These are phyloP conservation scores for Penicillium decumbens DNA, from an alignment of 2,329 filamentous ascomycete species.

Conservation along the genomic window DNA sequence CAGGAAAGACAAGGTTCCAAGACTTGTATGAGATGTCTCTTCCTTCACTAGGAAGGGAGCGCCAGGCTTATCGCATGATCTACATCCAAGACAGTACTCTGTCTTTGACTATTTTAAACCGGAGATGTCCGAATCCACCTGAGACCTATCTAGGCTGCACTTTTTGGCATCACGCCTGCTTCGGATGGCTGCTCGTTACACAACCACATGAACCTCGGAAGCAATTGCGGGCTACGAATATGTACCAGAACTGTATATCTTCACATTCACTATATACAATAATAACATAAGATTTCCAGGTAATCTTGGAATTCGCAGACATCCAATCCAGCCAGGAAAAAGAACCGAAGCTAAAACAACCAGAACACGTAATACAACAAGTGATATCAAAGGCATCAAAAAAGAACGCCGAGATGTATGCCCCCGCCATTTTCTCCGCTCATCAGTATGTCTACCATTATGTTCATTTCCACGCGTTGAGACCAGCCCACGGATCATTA, in stretches of 20 bases:
- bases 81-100: too few species aligned
- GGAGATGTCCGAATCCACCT: too few species aligned
- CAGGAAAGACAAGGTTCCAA: too few species aligned
- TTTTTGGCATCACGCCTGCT: too few species aligned
- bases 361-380: background rate
- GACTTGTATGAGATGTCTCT: too few species aligned
- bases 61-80: too few species aligned
- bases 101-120: too few species aligned
- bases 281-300: background rate
- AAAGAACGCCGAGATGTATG: constrained; percentile 5
- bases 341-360: background rate
- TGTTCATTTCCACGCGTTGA: constrained; percentile 62
- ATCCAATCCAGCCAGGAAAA: background rate
- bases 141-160: too few species aligned
- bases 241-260: background rate
- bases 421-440: background rate
- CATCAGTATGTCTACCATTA: background rate
- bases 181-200: too few species aligned
- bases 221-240: background rate
- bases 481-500: constrained; percentile 64
- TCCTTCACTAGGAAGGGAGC: too few species aligned
- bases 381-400: background rate
- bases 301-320: background rate
- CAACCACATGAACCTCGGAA: background rate
- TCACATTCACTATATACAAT: background rate